Evolutionary conservation across 2,329 filamentous ascomycete genomes (phyloP), one percentile per base, ranked within the genome.

Genomic region (Colletotrichum falcatum): DNA sequence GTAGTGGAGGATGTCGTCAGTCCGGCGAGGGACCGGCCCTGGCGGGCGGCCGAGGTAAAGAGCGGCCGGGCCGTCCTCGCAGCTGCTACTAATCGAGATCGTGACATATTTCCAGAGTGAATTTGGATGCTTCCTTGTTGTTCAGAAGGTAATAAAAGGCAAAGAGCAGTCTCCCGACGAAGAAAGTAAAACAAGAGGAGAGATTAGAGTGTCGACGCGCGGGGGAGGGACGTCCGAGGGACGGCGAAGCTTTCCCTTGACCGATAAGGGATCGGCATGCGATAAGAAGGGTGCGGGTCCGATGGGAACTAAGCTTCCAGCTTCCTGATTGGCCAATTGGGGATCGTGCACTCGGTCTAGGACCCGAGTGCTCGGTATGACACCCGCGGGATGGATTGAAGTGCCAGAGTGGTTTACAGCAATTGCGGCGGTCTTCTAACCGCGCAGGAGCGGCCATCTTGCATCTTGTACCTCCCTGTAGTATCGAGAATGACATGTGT

Each of bases 21-120:
- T 54, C 58, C 68, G 51, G 58, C 65, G 51, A 63, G 58, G 46
- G 53, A 23, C 42, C 58, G 60, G 64, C 56, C 58, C 46, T 70
- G 58, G 64, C 58, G 68, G 59, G 58, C 56, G 64, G 58, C 20
- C 26, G 64, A 46, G 23, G 56, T 51, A 26, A 70, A 58, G 35
- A 68, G 42, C 28, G 64, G 68, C 35, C 68, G 62, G 18, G 68
- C 68, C 59, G 53, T 55, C 53, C 68, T 61, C 42, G 58, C 64
- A 20, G 68, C 65, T 23, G 68, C 64, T 26, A 70, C 46, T 23
- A 70, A 28, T 61, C 64, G 53, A 53, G 53, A 67, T 62, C 68
- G 46, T 46, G 64, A 59, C 68, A 70, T 70, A 14, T 53, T 59
- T 48, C 26, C 14, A 7, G 18, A 33, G 42, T 49, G 35, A 63